Evolutionary conservation across 257 asterid species (phyloP), one percentile per base, ranked within the genome.

Genomic region (Henckelia pumila): DNA sequence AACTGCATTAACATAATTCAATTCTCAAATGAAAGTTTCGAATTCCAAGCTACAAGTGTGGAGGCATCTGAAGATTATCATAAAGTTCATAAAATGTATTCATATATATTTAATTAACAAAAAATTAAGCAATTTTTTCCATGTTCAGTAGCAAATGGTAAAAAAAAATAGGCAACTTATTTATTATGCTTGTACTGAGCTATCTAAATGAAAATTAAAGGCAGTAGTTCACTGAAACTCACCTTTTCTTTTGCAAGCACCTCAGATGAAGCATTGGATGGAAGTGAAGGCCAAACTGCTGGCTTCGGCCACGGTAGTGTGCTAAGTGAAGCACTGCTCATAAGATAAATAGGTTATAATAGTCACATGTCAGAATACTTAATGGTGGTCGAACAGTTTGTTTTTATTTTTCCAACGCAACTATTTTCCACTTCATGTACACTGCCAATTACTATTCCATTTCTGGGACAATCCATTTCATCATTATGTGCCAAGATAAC

Each of bases 251-350:
- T 94, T 72, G 78, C 87, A 79, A 91, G 89, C 79, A 88, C 93
- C 82, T 85, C 91, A 21, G 95, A 69, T 44, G 99, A 88, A 81
- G 91, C 83, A 80, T 87, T 80, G 37, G 96, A 55, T 59, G 99
- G 99, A 73, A 94, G 89, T 73, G 94, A 74, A 69, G 99, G 99
- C 99, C 97, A 94, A 73, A 85, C 88, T 76, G 88, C 91, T 52
- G 95, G 97, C 84, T 94, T 94, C 44, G 99, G 97, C 99, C 99
- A 94, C 22, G 96, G 94, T 67, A 94, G 81, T 95, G 91, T 91
- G 88, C 99, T 94, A 74, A 94, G 95, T 29, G 95, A 77, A 80
- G 99, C 97, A 77, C 99, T 94, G 89, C 69, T 68, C 75, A 76
- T 35, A 67, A 68, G 52, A 69, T 50, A 59, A 59, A 68, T 64